A percentile compares a stretch with the other conserved stretches of the same genome.
phyloP scores from a whole-genome alignment of 163 green algal genomes.

The Scenedesmus sp. region DNA sequence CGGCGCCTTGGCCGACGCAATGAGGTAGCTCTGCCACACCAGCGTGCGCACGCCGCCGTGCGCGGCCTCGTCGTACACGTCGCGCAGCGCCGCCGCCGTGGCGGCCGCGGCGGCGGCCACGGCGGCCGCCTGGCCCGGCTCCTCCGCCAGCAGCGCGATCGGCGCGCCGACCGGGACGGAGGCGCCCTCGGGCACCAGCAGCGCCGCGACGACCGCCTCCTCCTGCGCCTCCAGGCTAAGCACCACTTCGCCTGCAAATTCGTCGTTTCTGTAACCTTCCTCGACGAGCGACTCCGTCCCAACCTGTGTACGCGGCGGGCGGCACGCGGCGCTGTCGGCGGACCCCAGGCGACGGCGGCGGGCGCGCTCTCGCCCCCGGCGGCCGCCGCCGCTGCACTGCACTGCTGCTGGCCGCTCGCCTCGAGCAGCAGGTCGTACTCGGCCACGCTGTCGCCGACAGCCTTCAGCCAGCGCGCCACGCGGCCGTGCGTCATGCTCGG shows the following conservation, averaged over 20 bases:
- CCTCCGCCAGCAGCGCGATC: constrained; percentile 35
- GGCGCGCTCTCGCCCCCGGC: too few species aligned
- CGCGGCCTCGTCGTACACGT: constrained; percentile 24
- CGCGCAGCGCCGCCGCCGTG: neutral
- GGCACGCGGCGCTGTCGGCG: too few species aligned
- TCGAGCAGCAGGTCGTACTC: too few species aligned
- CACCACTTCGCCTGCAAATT: constrained; percentile 39
- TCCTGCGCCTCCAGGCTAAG: constrained; percentile 38
- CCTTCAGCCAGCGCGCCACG: constrained; percentile 22
- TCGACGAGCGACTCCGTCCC: constrained; percentile 39
- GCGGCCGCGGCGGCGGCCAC: neutral
- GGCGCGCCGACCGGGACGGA: constrained; percentile 30
- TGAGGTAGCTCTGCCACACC: constrained; percentile 44
- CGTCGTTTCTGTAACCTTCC: constrained; percentile 36
- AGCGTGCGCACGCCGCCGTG: neutral
- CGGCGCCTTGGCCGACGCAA: constrained; percentile 12
- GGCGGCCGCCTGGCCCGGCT: neutral
- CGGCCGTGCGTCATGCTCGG: constrained; percentile 14
- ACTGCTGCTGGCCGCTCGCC: neutral
- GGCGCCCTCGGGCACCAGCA: constrained; percentile 28
- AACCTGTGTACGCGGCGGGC: too few species aligned
- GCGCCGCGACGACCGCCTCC: neutral
- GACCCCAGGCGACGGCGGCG: too few species aligned
- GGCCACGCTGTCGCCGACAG: neutral
- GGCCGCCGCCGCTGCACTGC: too few species aligned